Evolutionary conservation across 2,329 filamentous ascomycete genomes (phyloP), one percentile per base, ranked within the genome.

Genomic region (Clathrospora elynae): DNA sequence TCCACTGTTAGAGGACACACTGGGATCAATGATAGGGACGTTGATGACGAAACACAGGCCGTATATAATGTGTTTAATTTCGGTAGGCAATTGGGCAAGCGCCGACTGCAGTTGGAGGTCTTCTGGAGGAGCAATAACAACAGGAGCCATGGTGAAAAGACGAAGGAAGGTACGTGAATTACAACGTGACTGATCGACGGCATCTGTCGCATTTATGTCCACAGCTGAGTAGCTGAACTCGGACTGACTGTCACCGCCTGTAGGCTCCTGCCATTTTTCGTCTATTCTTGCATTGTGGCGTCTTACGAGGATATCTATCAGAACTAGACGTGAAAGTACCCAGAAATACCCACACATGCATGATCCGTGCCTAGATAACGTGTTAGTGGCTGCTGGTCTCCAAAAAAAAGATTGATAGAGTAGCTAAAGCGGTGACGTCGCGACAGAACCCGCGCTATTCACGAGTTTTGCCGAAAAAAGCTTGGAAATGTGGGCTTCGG

Each of bases 31-130:
- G 32, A 70, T 60, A 10, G 62, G 55, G 18, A 37, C 32, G 14
- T 53, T 50, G 8, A 59, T 44, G 20, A 48, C 43, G n/a, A 71
- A 60, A 47, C 58, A 64, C 22, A 57, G 44, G 14, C 42, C 18
- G 42, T 57, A 67, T 35, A 71, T 68, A 17, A 62, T 49, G 44
- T 66, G 57, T 40, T 68, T 66, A 48, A 70, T 62, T 30, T 71
- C 68, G 17, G 59, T 46, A 7, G 67, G 68, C 11, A 70, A 54
- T 26, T 51, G 53, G 12, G 70, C 35, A 26, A 71, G 57, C 14
- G 53, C 53, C 4, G 65, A 70, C 34, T 68, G 63, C 3, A 53
- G 46, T 35, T 70, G 66, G 26, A 55, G 42, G 33, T 67, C 57
- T 8, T 42, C 22, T 10, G 59, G 51, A 5, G 35, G 47, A 3